Base-by-base conservation (phyloP, 169 alveolate genomes). In the Cryptosporidium canis region DNA sequence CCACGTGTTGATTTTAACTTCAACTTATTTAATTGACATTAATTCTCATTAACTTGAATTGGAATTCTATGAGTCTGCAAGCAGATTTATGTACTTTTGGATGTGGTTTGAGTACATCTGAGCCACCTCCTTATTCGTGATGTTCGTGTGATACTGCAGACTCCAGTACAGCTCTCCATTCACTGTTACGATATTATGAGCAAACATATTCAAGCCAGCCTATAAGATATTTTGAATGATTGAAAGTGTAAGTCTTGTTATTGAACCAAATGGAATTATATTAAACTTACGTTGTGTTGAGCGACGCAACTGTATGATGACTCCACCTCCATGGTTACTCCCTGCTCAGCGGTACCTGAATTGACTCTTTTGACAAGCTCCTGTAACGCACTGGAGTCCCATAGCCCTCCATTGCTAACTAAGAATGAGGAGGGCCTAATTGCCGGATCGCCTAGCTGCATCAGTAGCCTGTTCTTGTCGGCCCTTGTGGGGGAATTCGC, bases 171-270 rank as follows among this genome's bases (percentile, higher is more conserved):
- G 37, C 44, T 83, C 71, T 16, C 92, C 92, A 51, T 83, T 70
- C 27, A 91, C 90, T 9, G 94, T 91, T 21, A 83, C 94, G 58
- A 90, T 47, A 83, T 91, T 91, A 63, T 91, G 94, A 24, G 94
- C 94, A 43, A 91, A 91, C 85, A 82, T 77, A 85, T 85, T 87
- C 31, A 87, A 48, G 6, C 94, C 94, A 16, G 87, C 87, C 87
- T 77, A 27, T 33, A 77, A 18, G 58, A 16, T 43, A 14, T 3
- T 21, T 11, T n/a, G 31, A 61, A 24, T 33, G 18, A 18, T 29
- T 4, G 2, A 24, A 14, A 9, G 48, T 33, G 7, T 35, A 6
- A 21, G 67, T 70, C n/a, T n/a, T 33, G 31, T 35, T 39, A 35
- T 24, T 41, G 3, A 55, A 12, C 24, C 6, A 18, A 56, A 18